Evolutionary conservation across 306 rosid species (phyloP), one percentile per base, ranked within the genome.

Genomic region (Hippophae rhamnoides): DNA sequence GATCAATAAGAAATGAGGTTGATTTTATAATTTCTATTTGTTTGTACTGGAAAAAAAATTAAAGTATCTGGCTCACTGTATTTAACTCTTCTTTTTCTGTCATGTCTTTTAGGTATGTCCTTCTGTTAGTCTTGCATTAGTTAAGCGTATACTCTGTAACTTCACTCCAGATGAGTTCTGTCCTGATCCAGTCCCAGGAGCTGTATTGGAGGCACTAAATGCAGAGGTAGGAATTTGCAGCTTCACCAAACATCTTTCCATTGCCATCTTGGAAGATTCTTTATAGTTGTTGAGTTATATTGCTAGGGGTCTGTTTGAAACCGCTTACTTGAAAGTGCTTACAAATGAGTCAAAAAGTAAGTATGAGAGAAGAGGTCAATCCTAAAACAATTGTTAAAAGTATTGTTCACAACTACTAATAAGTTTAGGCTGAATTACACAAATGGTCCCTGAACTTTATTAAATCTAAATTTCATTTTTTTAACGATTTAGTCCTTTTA

Each of bases 161-260:
- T 92, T 92, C 79, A 92, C 99, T 64, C 97, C 99, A 0, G 99
- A 92, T 43, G 99, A 92, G 77, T 92, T 92, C 84, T 92, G 97
- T 73, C 97, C 96, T 0, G 96, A 92, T 41, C 68, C 86, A 43
- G 95, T 92, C 65, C 90, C 96, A 8, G 96, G 96, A 73, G 58
- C 86, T 66, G 94, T 88, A 57, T 78, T 92, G 77, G 99, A 92
- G 80, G 81, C 85, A 42, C 76, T 88, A 46, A 86, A 92, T 41
- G 88, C 79, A 2, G 99, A 86, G 96, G 99, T 92, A 80, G 67
- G 50, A 31, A 65, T 14, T 13, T 12, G 42, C 43, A 31, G 41
- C 69, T 43, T 43, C 27, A 18, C 70, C 31, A 13, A n/a, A 31
- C 38, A 31, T 31, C 38, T 31, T 31, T 31, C 38, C 38, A 31